These are phyloP conservation scores for Acaromyces ingoldii DNA, from an alignment of 1,284 basidiomycete species.

Conservation along the genomic window DNA sequence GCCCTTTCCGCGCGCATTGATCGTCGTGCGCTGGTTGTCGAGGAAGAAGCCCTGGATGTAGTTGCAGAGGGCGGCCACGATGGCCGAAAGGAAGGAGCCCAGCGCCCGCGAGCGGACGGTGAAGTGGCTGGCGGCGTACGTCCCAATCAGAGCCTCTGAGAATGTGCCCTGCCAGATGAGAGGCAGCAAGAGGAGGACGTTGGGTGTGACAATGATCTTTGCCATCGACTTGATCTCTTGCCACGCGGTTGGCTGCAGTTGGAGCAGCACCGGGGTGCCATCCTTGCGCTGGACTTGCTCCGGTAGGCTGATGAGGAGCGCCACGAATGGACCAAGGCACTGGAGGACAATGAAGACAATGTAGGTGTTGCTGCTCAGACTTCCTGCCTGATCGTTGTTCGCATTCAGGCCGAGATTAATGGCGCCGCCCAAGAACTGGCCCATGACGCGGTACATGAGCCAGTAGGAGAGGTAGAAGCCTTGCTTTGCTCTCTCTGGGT, in stretches of 20 bases:
- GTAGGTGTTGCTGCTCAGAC: constrained; percentile 49
- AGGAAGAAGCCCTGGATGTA: constrained; percentile 49
- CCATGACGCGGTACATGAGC: constrained; percentile 46
- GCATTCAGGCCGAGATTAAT: constrained; percentile 53
- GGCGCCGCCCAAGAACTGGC: constrained; percentile 48
- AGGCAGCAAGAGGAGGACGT: constrained; percentile 40
- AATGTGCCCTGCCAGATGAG: constrained; percentile 40
- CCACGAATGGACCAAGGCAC: constrained; percentile 44
- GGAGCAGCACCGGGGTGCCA: constrained; percentile 44
- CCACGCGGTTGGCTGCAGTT: constrained; percentile 28
- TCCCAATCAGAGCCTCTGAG: constrained; percentile 40
- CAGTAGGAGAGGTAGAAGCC: constrained; percentile 50
- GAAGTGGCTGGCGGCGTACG: constrained; percentile 44
- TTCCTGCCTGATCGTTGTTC: constrained; percentile 35
- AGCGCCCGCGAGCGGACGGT: constrained; percentile 45
- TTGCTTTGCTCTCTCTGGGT: constrained; percentile 46
- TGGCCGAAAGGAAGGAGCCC: constrained; percentile 50
- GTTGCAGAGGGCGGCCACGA: constrained; percentile 44
- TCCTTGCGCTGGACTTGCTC: constrained; percentile 51
- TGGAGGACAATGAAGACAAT: constrained; percentile 53
- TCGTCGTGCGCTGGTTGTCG: constrained; percentile 33
- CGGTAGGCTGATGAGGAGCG: constrained; percentile 47
- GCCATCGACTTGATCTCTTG: constrained; percentile 41
- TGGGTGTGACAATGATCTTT: constrained; percentile 19
- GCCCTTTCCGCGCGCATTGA: constrained; percentile 38